phyloP scores from a whole-genome alignment of 768 basidiomycete genomes.

The Tulasnella sp. region DNA sequence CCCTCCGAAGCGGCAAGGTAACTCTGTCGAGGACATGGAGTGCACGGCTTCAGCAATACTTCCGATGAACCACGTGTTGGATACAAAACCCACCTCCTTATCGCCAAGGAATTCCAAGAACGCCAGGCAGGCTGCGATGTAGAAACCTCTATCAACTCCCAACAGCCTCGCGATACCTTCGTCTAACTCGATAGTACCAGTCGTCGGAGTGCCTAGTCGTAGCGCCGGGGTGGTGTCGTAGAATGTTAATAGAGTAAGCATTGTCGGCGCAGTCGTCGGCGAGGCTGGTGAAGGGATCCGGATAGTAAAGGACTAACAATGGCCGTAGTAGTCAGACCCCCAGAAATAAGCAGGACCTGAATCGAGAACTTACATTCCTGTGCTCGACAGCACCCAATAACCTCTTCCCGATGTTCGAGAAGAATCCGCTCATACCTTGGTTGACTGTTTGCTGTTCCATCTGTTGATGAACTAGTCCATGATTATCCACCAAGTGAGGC shows the following conservation, averaged over 20 bases:
- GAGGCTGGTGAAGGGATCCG: slow-evolving; percentile 3
- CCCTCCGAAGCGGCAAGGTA: not conserved
- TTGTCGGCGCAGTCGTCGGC: slow-evolving; percentile 20
- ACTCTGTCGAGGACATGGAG: not conserved
- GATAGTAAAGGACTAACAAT: slow-evolving; percentile 18
- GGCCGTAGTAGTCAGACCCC: not conserved
- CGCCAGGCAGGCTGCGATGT: slow-evolving; percentile 64
- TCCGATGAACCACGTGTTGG: not conserved
- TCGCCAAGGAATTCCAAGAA: slow-evolving; percentile 73
- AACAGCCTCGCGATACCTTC: slow-evolving; percentile 45
- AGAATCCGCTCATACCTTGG: slow-evolving; percentile 55
- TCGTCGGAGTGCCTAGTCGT: slow-evolving; percentile 48
- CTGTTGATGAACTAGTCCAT: slow-evolving; percentile 30
- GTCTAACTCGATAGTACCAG: slow-evolving; percentile 59
- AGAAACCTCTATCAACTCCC: slow-evolving; percentile 70
- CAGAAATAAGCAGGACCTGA: not conserved
- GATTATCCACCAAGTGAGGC: slow-evolving; percentile 20
- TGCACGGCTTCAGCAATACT: not conserved
- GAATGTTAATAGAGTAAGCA: slow-evolving; percentile 51
- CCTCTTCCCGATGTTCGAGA: slow-evolving; percentile 24
- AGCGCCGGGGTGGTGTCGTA: slow-evolving; percentile 60
- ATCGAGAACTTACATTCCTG: not conserved
- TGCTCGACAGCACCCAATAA: slow-evolving; percentile 5
- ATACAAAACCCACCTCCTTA: slow-evolving; percentile 50
- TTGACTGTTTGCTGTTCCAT: slow-evolving; percentile 39